phyloP scores from a whole-genome alignment of 108 stramenopile species.

The Cyclotella kingstonii region DNA sequence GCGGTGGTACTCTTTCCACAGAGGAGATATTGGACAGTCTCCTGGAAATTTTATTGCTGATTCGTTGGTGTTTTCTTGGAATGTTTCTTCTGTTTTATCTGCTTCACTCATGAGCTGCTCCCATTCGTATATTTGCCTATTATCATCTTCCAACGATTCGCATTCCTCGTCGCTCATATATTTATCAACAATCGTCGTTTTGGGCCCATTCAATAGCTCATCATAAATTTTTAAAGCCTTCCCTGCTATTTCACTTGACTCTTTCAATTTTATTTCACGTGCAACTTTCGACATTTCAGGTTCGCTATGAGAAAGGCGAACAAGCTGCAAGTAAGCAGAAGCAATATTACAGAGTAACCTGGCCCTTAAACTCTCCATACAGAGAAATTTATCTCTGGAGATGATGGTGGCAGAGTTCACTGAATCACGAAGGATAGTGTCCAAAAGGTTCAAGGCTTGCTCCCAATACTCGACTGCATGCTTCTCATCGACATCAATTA shows the following conservation, averaged over 20 bases:
- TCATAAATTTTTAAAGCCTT: constrained; percentile 62
- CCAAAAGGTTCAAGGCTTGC: constrained; percentile 22
- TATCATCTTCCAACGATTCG: constrained; percentile 5
- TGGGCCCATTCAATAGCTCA: constrained; percentile 37
- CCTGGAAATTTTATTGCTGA: not conserved
- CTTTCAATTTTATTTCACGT: constrained; percentile 41
- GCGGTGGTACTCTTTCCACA: constrained; percentile 26
- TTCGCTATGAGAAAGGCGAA: not conserved
- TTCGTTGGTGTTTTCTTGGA: not conserved
- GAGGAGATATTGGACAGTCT: constrained; percentile 20
- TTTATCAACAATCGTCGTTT: constrained; percentile 7
- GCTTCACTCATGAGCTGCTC: constrained; percentile 22
- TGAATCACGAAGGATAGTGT: constrained; percentile 22
- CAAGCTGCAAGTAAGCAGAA: constrained; percentile 20
- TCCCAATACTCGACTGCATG: constrained; percentile 23
- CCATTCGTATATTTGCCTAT: constrained; percentile 11
- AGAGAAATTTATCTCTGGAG: constrained; percentile 22
- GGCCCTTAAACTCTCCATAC: constrained; percentile 42
- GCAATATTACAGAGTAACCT: constrained; percentile 46
- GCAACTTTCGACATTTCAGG: not conserved
- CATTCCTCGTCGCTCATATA: constrained; percentile 6
- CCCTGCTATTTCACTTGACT: constrained; percentile 71
- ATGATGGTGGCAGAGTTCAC: constrained; percentile 24
- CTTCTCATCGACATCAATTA: not conserved
- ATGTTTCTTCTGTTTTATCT: constrained; percentile 4